Percentiles rank a stretch among this genome's conserved stretches.
Conservation (phyloP, 495 filamentous ascomycete species). For the Aspergillus homomorphus region DNA sequence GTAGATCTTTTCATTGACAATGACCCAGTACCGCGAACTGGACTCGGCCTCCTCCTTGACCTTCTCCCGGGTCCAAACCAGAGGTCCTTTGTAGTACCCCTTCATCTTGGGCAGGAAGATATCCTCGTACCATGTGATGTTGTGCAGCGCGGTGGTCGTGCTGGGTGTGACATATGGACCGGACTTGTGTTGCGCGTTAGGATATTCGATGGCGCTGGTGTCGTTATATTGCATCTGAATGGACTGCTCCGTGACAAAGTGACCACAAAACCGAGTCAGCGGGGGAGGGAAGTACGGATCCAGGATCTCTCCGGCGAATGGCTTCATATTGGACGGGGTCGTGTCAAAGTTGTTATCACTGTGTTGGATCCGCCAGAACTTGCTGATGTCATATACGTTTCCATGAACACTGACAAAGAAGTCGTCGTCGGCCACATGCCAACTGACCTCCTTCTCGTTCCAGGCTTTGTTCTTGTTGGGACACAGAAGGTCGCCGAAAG, state of each 20-base stretch:
- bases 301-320: conserved; percentile 72
- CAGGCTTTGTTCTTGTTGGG: conserved; percentile 91
- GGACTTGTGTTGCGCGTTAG: conserved; percentile 60
- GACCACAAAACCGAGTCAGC: conserved; percentile 67
- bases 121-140: conserved; percentile 71
- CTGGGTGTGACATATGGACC: conserved; percentile 55
- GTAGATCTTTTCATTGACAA: conserved; percentile 70
- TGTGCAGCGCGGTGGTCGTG: conserved; percentile 51
- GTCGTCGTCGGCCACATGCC: conserved; percentile 67
- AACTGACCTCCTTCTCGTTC: conserved; percentile 66
- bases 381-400: conserved; percentile 85
- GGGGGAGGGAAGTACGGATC: conserved; percentile 84
- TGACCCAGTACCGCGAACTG: conserved; percentile 72
- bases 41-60: conserved; percentile 57
- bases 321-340: conserved; percentile 64
- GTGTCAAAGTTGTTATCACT: conserved; percentile 63
- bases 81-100: conserved; percentile 79
- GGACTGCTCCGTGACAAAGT: conserved; percentile 54
- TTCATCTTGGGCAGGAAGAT: conserved; percentile 76
- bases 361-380: conserved; percentile 82
- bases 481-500: conserved; percentile 79
- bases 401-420: conserved; percentile 89
- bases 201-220: conserved; percentile 45
- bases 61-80: conserved; percentile 65
- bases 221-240: conserved; percentile 60